phyloP scores from a whole-genome alignment of 2,329 filamentous ascomycete genomes.

The Fusarium miscanthi region DNA sequence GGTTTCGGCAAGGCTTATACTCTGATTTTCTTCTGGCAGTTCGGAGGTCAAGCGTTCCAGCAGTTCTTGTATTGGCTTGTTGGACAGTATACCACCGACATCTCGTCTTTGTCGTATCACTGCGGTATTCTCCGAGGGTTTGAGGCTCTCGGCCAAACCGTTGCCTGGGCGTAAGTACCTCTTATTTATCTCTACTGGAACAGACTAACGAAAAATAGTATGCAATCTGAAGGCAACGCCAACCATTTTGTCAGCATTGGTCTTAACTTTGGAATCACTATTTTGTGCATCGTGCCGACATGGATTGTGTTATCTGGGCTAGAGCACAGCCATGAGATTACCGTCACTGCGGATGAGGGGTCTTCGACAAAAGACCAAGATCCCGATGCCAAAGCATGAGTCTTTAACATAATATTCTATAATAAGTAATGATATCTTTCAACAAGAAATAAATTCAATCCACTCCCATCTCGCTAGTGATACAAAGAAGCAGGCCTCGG shows the following conservation, averaged over 20 bases:
- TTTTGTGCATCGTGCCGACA: slow-evolving; percentile 6
- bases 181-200: fast-evolving
- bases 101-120: slow-evolving; percentile 14
- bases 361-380: background rate
- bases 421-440: slow-evolving; percentile 19
- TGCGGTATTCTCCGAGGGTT: slow-evolving; percentile 22
- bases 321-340: slow-evolving; percentile 21
- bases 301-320: slow-evolving; percentile 17
- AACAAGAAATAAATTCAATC: background rate
- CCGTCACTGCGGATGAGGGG: background rate
- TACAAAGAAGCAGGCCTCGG: background rate
- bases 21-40: slow-evolving; percentile 38
- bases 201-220: background rate
- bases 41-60: slow-evolving; percentile 32
- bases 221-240: slow-evolving; percentile 25
- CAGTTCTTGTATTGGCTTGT: slow-evolving; percentile 25
- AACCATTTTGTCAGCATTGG: slow-evolving; percentile 24
- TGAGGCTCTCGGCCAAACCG: slow-evolving; percentile 15
- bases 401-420: background rate
- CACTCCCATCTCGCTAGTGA: background rate
- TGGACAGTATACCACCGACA: slow-evolving; percentile 13
- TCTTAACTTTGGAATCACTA: slow-evolving; percentile 17
- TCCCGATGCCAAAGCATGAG: background rate
- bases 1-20: slow-evolving; percentile 33
- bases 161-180: slow-evolving; percentile 21